Percentiles rank a stretch among this genome's conserved stretches.
These are phyloP conservation scores for Albizia julibrissin DNA, from an alignment of 306 rosid genomes.

Conservation along the genomic window DNA sequence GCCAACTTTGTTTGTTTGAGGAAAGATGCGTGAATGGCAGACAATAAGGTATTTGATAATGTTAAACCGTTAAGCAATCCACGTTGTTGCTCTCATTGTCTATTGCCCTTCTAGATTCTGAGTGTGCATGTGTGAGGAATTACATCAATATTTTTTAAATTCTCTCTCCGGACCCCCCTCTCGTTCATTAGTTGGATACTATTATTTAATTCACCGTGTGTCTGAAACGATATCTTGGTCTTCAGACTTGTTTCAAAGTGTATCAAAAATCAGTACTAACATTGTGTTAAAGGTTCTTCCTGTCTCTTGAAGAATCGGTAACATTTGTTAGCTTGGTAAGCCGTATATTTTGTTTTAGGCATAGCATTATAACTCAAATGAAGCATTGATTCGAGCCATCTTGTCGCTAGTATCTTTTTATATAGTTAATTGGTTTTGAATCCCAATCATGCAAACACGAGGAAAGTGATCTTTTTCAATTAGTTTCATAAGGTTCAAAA, in stretches of 20 bases:
- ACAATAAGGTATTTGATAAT: slow-evolving; percentile 63
- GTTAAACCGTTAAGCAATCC: slow-evolving; percentile 49
- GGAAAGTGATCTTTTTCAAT: slow-evolving; percentile 39
- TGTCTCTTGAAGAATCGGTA: slow-evolving; percentile 17
- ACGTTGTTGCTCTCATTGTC: slow-evolving; percentile 48
- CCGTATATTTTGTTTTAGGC: neutral
- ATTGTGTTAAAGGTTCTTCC: neutral
- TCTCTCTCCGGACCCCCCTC: slow-evolving; percentile 30
- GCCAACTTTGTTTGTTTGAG: slow-evolving; percentile 73
- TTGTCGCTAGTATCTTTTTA: neutral
- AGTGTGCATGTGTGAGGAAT: slow-evolving; percentile 39
- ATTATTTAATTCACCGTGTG: slow-evolving; percentile 30
- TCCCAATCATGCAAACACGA: slow-evolving; percentile 63
- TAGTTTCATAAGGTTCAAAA: slow-evolving; percentile 39
- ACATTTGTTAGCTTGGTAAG: neutral
- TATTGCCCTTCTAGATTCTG: slow-evolving; percentile 42
- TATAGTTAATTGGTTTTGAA: slow-evolving; percentile 17
- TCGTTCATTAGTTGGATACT: slow-evolving; percentile 30
- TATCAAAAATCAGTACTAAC: slow-evolving; percentile 28
- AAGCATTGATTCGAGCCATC: neutral
- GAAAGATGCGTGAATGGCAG: slow-evolving; percentile 75
- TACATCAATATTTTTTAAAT: slow-evolving; percentile 27
- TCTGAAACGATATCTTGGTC: slow-evolving; percentile 46
- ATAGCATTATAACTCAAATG: neutral
- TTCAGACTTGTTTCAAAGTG: slow-evolving; percentile 35